A percentile compares a stretch with the other conserved stretches of the same genome.
Evolutionary conservation across 2,329 filamentous ascomycete genomes (phyloP).

Genomic region (Fulvia fulva): DNA sequence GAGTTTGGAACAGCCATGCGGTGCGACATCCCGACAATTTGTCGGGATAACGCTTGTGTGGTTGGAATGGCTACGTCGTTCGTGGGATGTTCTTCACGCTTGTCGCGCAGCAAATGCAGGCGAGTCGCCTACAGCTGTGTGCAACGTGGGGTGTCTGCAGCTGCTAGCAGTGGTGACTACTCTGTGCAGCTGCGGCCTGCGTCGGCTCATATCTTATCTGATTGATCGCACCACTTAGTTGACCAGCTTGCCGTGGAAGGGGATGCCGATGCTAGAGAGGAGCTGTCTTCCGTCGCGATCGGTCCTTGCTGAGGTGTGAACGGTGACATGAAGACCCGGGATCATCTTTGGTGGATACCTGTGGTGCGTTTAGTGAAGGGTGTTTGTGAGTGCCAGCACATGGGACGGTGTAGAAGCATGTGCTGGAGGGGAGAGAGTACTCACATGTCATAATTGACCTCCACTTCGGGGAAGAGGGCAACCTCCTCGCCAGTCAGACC

Average conservation of each 20-base stretch:
- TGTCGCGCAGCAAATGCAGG: neutral
- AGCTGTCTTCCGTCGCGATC: constrained; percentile 81
- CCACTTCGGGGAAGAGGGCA: constrained; percentile 85
- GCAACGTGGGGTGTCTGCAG: neutral
- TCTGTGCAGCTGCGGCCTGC: neutral
- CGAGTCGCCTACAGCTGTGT: neutral
- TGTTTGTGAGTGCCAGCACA: neutral
- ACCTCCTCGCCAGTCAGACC: constrained; percentile 74
- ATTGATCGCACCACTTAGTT: constrained; percentile 37
- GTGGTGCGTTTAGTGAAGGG: constrained; percentile 29
- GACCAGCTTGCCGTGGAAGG: constrained; percentile 73
- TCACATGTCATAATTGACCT: constrained; percentile 88
- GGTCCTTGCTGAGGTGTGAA: constrained; percentile 79
- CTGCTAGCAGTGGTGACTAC: neutral
- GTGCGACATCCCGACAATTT: neutral
- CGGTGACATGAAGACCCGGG: constrained; percentile 75
- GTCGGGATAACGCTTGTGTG: neutral
- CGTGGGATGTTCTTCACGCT: neutral
- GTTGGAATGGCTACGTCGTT: neutral
- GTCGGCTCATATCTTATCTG: neutral
- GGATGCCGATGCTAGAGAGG: constrained; percentile 66
- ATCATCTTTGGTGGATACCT: constrained; percentile 71
- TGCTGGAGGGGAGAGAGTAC: constrained; percentile 35
- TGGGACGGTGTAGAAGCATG: neutral
- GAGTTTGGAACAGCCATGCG: neutral